Base-by-base conservation (phyloP, 208 protist genomes). In the Angomonas deanei region DNA sequence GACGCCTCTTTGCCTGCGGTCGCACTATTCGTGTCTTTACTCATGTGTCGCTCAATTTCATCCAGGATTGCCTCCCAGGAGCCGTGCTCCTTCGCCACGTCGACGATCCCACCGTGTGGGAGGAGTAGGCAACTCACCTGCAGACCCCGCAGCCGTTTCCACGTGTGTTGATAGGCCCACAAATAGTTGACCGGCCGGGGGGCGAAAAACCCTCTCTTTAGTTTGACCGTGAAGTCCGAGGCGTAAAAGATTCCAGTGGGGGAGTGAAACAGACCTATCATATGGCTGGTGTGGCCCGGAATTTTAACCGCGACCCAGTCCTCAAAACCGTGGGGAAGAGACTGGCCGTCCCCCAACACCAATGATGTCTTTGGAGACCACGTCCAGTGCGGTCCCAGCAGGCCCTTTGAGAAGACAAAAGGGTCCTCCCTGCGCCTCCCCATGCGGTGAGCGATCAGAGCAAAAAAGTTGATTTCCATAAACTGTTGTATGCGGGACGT, bases 241-340 rank as follows among this genome's bases (percentile, higher is more conserved):
- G 54, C 47, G 66, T 87, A 83, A 34, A 87, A 74, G 38, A 70
- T 64, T n/a, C 70, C 55, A 6, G 73, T 66, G 15, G 70, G 52
- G 11, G 34, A 4, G 66, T 87, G 80, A 64, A 80, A 87, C 34
- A 80, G 65, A 2, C 59, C 74, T 10, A 86, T 57, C 75, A 82
- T 80, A 58, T 86, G 75, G 13, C 61, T 64, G 3, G 80, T 86
- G 70, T 86, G 80, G 2, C 80, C 80, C 21, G 80, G 72, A 31
- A 75, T 68, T 57, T 70, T 73, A 21, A 82, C 65, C 0, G 66
- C 62, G 15, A 71, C 26, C 80, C 76, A 87, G 60, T 82, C 76
- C 1, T 78, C 61, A 59, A 80, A 82, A 2, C 70, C 72, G 28
- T 57, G 56, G 23, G 76, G 80, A 28, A 83, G 80, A 15, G 66